Conservation (phyloP, 495 filamentous ascomycete genomes). For the Choiromyces venosus region DNA sequence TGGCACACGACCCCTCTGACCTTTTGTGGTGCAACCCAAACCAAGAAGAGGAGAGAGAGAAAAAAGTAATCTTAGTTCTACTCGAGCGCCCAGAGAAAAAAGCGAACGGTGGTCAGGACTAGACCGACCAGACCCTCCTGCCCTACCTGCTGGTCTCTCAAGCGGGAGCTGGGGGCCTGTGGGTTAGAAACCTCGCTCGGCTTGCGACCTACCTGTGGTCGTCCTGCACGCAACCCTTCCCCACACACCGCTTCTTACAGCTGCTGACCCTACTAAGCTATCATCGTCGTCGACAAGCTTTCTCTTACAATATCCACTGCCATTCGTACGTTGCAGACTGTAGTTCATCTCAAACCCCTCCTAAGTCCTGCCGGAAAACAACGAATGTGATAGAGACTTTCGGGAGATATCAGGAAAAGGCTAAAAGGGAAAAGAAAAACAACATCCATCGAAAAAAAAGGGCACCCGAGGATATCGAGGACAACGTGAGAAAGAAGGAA, state of each 20-base stretch:
- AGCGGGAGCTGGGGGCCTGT: not conserved
- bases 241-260: constrained; percentile 30
- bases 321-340: constrained; percentile 25
- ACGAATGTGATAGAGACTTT: constrained; percentile 13
- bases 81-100: not conserved
- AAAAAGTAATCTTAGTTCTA: not conserved
- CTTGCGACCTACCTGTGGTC: constrained; percentile 18
- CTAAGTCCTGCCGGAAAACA: not conserved
- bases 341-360: constrained; percentile 5
- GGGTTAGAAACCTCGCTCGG: not conserved
- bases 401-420: not conserved
- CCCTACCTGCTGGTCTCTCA: not conserved
- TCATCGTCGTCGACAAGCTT: constrained; percentile 28
- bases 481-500: not conserved
- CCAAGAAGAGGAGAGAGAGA: not conserved
- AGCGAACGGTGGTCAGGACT: not conserved
- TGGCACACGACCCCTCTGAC: not conserved
- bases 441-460: constrained; percentile 6
- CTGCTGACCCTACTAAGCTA: constrained; percentile 19
- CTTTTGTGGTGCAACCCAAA: not conserved
- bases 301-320: constrained; percentile 15
- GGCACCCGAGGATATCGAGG: not conserved
- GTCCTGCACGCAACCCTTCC: constrained; percentile 38
- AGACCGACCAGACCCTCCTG: not conserved
- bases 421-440: constrained; percentile 17